Evolutionary conservation across 108 stramenopile genomes (phyloP), one percentile per base, ranked within the genome.

Genomic region (Cyclotella choctawhatcheeana): DNA sequence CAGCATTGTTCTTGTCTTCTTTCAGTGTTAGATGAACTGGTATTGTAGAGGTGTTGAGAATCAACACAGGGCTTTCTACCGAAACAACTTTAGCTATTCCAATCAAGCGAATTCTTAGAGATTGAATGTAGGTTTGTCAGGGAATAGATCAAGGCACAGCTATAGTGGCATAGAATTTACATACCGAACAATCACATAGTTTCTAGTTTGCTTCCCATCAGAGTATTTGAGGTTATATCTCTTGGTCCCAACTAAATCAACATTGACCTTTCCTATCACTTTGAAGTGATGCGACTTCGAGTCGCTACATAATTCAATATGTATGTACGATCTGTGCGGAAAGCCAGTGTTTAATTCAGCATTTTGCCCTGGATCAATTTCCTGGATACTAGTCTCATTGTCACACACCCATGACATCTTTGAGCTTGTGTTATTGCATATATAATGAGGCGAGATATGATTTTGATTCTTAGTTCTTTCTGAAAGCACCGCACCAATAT

Each of bases 401-500:
- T 24, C 53, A 27, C 7, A 22, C 16, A 5, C 17, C 62, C 62
- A 63, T 6, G 44, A n/a, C 20, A 63, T 20, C 58, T 83, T 83
- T 67, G 88, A 58, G 29, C 91, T 89, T 35, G 84, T 82, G 12
- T 90, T 82, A 51, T 93, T 93, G 29, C 83, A 53, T 26, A 93
- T 85, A 62, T 75, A 84, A 69, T 90, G 86, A 6, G 88, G 83
- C 18, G 82, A 74, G 69, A 88, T 69, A 6, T 67, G 20, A 62
- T 59, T 25, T 18, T 60, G 16, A 44, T 45, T 13, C 48, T 64
- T 59, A 74, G 67, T 3, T 40, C 44, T 31, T 62, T 62, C 43
- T 47, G 59, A 50, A 74, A 52, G 35, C 74, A 86, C 22, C 68
- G 81, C 62, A 58, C 76, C 86, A 54, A 54, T 24, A 16, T 54